Evolutionary conservation across 768 basidiomycete genomes (phyloP).

Genomic region (Termitomyces sp.): DNA sequence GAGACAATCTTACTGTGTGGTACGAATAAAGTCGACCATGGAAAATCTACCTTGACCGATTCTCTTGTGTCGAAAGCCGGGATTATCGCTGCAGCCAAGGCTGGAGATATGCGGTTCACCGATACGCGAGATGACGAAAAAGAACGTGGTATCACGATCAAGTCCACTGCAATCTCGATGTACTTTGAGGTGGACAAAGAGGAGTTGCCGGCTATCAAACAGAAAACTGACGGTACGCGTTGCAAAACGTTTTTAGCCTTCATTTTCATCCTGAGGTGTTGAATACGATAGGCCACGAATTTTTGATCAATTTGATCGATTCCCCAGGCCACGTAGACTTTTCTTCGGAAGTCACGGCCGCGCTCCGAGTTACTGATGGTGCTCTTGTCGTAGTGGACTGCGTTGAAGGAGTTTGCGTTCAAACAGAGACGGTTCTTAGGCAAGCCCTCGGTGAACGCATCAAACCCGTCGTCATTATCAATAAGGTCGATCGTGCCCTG

Average conservation of each 20-base stretch:
- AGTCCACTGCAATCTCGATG: slow-evolving; percentile 99
- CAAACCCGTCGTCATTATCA: slow-evolving; percentile 99
- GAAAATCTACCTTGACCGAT: slow-evolving; percentile 99
- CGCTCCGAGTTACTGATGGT: slow-evolving; percentile 99
- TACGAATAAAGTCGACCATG: slow-evolving; percentile 81
- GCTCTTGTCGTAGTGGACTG: slow-evolving; percentile 99
- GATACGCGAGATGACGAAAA: slow-evolving; percentile 98
- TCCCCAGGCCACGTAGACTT: slow-evolving; percentile 99
- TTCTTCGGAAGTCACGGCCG: slow-evolving; percentile 99
- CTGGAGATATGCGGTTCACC: slow-evolving; percentile 95
- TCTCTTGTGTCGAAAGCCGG: slow-evolving; percentile 99
- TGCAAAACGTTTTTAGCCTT: neutral
- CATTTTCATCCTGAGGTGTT: neutral
- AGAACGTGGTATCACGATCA: slow-evolving; percentile 99
- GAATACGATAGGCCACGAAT: slow-evolving; percentile 68
- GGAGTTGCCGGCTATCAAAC: slow-evolving; percentile 77
- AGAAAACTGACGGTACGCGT: slow-evolving; percentile 83
- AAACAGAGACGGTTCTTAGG: slow-evolving; percentile 98
- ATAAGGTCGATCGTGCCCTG: slow-evolving; percentile 99
- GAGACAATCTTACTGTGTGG: slow-evolving; percentile 5
- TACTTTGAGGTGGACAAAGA: slow-evolving; percentile 96
- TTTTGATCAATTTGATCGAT: slow-evolving; percentile 90
- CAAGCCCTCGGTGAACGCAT: slow-evolving; percentile 97
- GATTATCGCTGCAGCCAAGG: slow-evolving; percentile 93
- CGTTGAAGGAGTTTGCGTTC: slow-evolving; percentile 99